Evolutionary conservation across 495 filamentous ascomycete species (phyloP), one percentile per base, ranked within the genome.

Genomic region (Xanthoparmelia taractica): DNA sequence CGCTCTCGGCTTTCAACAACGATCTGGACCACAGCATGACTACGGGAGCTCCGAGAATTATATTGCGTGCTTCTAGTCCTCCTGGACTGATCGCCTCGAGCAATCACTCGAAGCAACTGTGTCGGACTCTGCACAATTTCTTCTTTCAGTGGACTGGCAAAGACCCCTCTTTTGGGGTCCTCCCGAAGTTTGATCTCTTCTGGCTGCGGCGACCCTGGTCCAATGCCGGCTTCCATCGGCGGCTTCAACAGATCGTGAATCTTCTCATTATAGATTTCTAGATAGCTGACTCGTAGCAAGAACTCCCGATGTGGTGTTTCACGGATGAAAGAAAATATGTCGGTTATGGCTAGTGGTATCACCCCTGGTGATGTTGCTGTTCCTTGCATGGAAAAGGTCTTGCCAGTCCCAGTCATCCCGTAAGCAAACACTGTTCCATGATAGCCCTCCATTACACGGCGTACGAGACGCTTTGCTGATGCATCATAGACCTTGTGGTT

Each of bases 371-470:
- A 95, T 7, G 89, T 91, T 57, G 94, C 92, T 31, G 94, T 98
- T 63, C 94, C 94, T 74, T 98, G 94, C 94, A 98, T 98, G 54
- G 92, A 96, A 68, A 97, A 98, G 13, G 94, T 98, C 74, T 98
- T 98, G 50, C 94, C 94, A 4, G 94, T 98, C 47, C 94, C 94
- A 29, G 94, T 98, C 95, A 97, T 97, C 70, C 94, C 94, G 75
- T 98, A 98, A 25, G 94, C 94, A 70, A 98, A 98, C 20, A 98
- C 94, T 2, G 94, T 98, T 61, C 92, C 94, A 72, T 97, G 93
- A 69, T 97, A 98, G 37, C 94, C 94, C 78, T 98, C 93, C 94
- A 98, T 98, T 25, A 98, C 94, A 65, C 94, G 83, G 66, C 94
- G 87, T 33, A 98, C 94, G 38, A 98, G 79, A 38, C 94, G 88